Conservation (phyloP, 768 basidiomycete genomes). For the Phylloporus sp. region DNA sequence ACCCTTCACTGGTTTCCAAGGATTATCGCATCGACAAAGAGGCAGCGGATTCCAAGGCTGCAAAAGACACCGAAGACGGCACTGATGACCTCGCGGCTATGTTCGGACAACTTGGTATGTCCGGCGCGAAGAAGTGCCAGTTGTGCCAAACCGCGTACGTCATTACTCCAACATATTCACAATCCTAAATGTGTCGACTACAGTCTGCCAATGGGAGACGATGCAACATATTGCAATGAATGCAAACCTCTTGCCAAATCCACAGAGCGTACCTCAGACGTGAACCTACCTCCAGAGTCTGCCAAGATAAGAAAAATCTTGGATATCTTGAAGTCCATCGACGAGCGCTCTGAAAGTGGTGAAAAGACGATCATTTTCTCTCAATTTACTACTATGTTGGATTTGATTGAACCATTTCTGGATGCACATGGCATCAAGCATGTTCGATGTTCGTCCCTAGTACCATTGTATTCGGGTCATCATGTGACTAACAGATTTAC, state of each 20-base stretch:
- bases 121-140: slow-evolving; percentile 59
- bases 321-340: slow-evolving; percentile 63
- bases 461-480: not conserved
- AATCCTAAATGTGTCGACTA: not conserved
- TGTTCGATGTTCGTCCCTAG: slow-evolving; percentile 62
- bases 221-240: slow-evolving; percentile 48
- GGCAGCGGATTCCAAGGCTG: slow-evolving; percentile 64
- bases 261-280: slow-evolving; percentile 30
- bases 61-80: slow-evolving; percentile 50
- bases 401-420: slow-evolving; percentile 85
- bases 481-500: slow-evolving; percentile 8
- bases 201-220: slow-evolving; percentile 18
- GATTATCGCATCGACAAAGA: slow-evolving; percentile 72
- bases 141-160: slow-evolving; percentile 72
- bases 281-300: slow-evolving; percentile 58
- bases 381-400: slow-evolving; percentile 86
- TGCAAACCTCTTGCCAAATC: slow-evolving; percentile 55
- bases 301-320: slow-evolving; percentile 87
- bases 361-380: slow-evolving; percentile 98
- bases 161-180: not conserved
- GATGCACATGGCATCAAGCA: slow-evolving; percentile 60
- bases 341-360: slow-evolving; percentile 47
- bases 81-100: slow-evolving; percentile 74
- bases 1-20: slow-evolving; percentile 77
- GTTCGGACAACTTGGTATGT: slow-evolving; percentile 67